Conservation (phyloP, 1,139 yeast species). For the Hemisphaericaspora xylanilytica region DNA sequence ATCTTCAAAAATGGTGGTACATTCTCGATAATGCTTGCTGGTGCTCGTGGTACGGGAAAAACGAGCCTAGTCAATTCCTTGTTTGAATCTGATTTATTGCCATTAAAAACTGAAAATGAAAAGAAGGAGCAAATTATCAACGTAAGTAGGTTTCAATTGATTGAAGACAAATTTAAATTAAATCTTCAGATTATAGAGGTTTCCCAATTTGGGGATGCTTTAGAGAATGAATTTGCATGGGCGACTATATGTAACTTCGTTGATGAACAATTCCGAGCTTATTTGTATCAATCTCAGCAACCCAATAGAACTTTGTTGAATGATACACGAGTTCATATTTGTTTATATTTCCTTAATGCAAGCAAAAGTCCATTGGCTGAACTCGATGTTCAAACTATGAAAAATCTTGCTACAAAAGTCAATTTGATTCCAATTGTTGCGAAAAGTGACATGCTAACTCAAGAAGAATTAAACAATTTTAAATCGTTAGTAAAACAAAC, state of each 20-base stretch:
- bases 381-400: conserved; percentile 75
- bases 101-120: not conserved
- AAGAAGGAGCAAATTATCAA: conserved; percentile 10
- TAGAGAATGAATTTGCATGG: conserved; percentile 55
- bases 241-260: conserved; percentile 55
- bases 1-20: conserved; percentile 29
- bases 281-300: conserved; percentile 68
- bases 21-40: conserved; percentile 70
- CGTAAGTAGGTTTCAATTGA: conserved; percentile 40
- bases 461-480: conserved; percentile 35
- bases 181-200: conserved; percentile 45
- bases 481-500: conserved; percentile 45
- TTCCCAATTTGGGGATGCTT: conserved; percentile 31
- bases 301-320: conserved; percentile 50
- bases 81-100: conserved; percentile 24
- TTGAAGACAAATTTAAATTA: conserved; percentile 52
- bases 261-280: conserved; percentile 57
- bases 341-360: conserved; percentile 70
- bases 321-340: conserved; percentile 72
- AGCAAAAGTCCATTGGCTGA: conserved; percentile 51
- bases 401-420: conserved; percentile 80
- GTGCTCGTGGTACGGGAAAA: conserved; percentile 78
- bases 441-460: conserved; percentile 68
- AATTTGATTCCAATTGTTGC: conserved; percentile 95
- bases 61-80: conserved; percentile 70